Evolutionary conservation across 1,139 yeast species (phyloP), one percentile per base, ranked within the genome.

Genomic region (Hanseniaspora gamundiae): DNA sequence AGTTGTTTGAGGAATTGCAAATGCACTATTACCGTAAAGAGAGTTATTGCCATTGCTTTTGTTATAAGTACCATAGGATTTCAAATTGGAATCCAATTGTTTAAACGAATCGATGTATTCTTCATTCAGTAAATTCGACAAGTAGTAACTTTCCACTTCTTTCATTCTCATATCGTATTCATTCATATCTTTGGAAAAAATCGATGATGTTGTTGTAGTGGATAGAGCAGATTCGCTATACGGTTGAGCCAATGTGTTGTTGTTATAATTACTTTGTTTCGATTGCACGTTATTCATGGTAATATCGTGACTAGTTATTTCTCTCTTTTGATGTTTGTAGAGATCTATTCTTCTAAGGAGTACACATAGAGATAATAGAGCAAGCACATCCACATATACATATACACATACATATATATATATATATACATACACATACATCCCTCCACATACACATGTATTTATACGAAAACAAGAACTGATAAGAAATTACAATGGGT

Each of bases 71-170:
- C 4, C 6, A 33, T 17, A 7, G 5, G n/a, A n/a, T 29, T n/a
- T 29, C 22, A 16, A 5, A 9, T 9, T 35, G 13, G 19, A 10
- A 35, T 19, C 17, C 38, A 35, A 24, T 35, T 21, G 13, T 17
- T 17, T 10, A 21, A 35, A 35, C 13, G 38, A 35, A 24, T 16
- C 22, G 22, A 20, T 20, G 24, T 35, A 35, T 13, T 21, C 54
- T n/a, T 58, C 60, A 38, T 49, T 50, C 41, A 58, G 45, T 45
- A 59, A 42, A 21, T 58, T 58, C 48, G 56, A 57, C 38, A 58
- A 41, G 39, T 59, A 59, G 47, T 59, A 57, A 30, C 56, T 60
- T 44, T 59, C 64, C n/a, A 59, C 56, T 44, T 59, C 64, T 38
- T 51, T 53, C 22, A 59, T 51, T 42, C 52, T 47, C 19, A 48